Evolutionary conservation across 2,329 filamentous ascomycete genomes (phyloP), one percentile per base, ranked within the genome.

Genomic region (Pseudopithomyces maydicus): DNA sequence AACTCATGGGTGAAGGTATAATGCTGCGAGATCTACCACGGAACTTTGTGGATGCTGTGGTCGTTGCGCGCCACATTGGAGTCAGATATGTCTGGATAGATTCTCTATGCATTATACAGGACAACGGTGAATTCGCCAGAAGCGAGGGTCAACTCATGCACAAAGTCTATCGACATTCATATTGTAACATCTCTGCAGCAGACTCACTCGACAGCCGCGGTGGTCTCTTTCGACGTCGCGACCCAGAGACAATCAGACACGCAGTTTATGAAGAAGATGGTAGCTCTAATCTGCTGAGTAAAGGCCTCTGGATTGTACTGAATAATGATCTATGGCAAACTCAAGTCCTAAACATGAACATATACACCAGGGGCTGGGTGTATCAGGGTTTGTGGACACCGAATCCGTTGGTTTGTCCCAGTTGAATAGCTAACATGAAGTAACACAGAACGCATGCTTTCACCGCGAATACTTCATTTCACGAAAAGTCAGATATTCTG

Each of bases 111-210:
- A 64, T 61, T 19, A 58, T 56, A 20, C 61, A 66, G 56, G 63
- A 58, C 1, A 33, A 42, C 0, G 35, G 44, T 4, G 57, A 58
- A 2, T 63, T 68, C 35, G 69, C 63, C 49, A 23, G 36, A 6
- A n/a, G 15, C 8, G 61, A 69, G 49, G 66, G 58, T 15, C 12
- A 42, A 11, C 41, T 61, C 11, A 72, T 71, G 69, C 63, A 69
- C 48, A 48, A 67, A 42, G 59, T 71, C 3, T 72, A 72, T 41
- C 58, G 65, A 2, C 55, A 65, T 38, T 62, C 61, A 5, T 64
- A 63, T 38, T 69, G 69, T 36, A 72, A 71, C 50, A 66, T 72
- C 48, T 64, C 60, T n/a, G 58, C 62, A 20, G 64, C 61, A 23
- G 65, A 69, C 53, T 62, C 67, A 1, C 11, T 26, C 15, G 51